Evolutionary conservation across 1,284 basidiomycete species (phyloP).

Genomic region (Boletus mariae): DNA sequence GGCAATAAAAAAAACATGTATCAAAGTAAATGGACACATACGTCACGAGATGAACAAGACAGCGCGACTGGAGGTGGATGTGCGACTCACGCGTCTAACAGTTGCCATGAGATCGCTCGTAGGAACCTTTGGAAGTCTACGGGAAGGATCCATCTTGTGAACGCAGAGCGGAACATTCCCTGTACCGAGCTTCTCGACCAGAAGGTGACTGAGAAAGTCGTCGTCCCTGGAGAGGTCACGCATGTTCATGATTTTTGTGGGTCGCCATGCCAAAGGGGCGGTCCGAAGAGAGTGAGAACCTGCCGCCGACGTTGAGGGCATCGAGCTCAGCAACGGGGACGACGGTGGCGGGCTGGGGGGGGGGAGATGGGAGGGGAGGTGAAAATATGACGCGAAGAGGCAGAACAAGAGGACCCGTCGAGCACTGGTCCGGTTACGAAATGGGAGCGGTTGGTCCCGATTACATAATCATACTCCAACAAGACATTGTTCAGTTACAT

Average conservation of each 20-base stretch:
- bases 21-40: slow-evolving; percentile 12
- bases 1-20: slow-evolving; percentile 6
- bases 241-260: slow-evolving; percentile 84
- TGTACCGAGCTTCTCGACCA: slow-evolving; percentile 81
- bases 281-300: slow-evolving; percentile 30
- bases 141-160: slow-evolving; percentile 79
- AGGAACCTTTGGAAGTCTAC: slow-evolving; percentile 69
- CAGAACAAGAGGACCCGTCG: slow-evolving; percentile 23
- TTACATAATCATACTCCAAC: slow-evolving; percentile 26
- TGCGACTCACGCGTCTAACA: slow-evolving; percentile 67
- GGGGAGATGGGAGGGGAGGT: slow-evolving; percentile 9
- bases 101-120: slow-evolving; percentile 60
- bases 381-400: slow-evolving; percentile 34
- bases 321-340: slow-evolving; percentile 29
- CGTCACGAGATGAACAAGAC: slow-evolving; percentile 26
- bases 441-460: slow-evolving; percentile 14
- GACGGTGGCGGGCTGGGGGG: slow-evolving; percentile 21
- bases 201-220: slow-evolving; percentile 80
- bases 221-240: slow-evolving; percentile 81
- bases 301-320: slow-evolving; percentile 39
- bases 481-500: not conserved
- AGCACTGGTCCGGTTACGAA: slow-evolving; percentile 33
- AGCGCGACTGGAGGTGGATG: slow-evolving; percentile 25
- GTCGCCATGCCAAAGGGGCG: slow-evolving; percentile 54
- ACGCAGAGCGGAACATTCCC: slow-evolving; percentile 71